A percentile compares a stretch with the other conserved stretches of the same genome.
Evolutionary conservation across 1,139 yeast species (phyloP).

Genomic region (Blastobotrys persicus): DNA sequence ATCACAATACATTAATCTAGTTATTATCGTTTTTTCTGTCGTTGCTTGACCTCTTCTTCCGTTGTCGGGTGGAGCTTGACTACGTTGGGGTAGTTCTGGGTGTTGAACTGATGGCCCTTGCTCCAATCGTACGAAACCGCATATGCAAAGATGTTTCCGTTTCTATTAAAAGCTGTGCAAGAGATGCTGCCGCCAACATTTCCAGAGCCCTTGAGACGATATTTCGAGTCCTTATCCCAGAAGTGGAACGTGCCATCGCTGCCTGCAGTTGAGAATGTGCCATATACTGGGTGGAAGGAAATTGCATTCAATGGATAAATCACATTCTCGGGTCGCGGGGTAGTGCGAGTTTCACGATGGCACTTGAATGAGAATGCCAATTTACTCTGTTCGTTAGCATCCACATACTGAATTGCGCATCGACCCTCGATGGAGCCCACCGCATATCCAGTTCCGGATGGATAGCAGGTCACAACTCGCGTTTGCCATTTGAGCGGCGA

Average conservation of each 20-base stretch:
- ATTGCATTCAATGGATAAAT: conserved; percentile 80
- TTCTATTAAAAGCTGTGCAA: conserved; percentile 75
- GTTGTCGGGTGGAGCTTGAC: conserved; percentile 81
- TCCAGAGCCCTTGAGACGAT: conserved; percentile 80
- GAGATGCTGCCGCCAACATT: conserved; percentile 70
- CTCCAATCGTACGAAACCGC: conserved; percentile 82
- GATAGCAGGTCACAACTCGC: conserved; percentile 75
- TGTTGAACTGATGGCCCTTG: conserved; percentile 71
- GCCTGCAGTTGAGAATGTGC: conserved; percentile 93
- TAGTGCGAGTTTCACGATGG: conserved; percentile 55
- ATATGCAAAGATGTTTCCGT: conserved; percentile 84
- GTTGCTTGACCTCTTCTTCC: conserved; percentile 84
- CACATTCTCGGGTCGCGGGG: conserved; percentile 46
- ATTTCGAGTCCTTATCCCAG: conserved; percentile 96
- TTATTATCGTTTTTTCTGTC: conserved; percentile 38
- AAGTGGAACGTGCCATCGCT: conserved; percentile 90
- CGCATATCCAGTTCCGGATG: conserved; percentile 89
- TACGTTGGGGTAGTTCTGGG: conserved; percentile 68
- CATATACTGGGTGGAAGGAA: conserved; percentile 82
- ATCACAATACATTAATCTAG: neutral
- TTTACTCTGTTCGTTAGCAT: conserved; percentile 66
- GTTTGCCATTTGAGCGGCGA: conserved; percentile 96
- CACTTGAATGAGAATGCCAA: conserved; percentile 88
- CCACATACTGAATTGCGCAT: conserved; percentile 93
- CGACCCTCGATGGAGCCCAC: conserved; percentile 94